Evolutionary conservation across 805 yeast genomes (phyloP).

Genomic region (Jamesozyma spencerorum): DNA sequence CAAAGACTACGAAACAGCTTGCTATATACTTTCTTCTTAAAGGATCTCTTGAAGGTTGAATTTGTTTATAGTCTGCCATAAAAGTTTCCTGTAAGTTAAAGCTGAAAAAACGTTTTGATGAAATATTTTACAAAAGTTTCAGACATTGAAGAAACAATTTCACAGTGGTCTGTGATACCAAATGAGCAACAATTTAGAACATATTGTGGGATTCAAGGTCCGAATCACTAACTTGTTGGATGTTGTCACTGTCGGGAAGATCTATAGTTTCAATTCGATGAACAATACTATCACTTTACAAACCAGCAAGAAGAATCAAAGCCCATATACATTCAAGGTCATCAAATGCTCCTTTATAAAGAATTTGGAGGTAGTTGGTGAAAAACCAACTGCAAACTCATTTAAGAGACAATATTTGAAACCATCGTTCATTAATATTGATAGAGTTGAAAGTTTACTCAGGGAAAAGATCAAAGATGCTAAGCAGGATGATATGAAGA

Average conservation of each 20-base stretch:
- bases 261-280: slow-evolving; percentile 52
- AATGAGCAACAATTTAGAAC: slow-evolving; percentile 26
- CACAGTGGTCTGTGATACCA: background rate
- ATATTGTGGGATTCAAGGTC: slow-evolving; percentile 37
- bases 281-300: slow-evolving; percentile 29
- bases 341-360: slow-evolving; percentile 52
- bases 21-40: no score
- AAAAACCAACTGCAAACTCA: slow-evolving; percentile 23
- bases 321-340: slow-evolving; percentile 35
- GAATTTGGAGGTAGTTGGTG: slow-evolving; percentile 39
- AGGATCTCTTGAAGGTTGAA: no score
- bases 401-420: slow-evolving; percentile 28
- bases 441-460: slow-evolving; percentile 21
- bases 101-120: no score
- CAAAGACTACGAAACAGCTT: no score
- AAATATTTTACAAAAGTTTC: no score
- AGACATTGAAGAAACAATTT: background rate
- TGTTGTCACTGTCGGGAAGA: slow-evolving; percentile 47
- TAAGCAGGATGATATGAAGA: slow-evolving; percentile 17
- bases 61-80: background rate
- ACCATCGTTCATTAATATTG: slow-evolving; percentile 29
- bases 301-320: slow-evolving; percentile 15
- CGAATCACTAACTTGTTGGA: slow-evolving; percentile 53
- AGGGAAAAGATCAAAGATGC: slow-evolving; percentile 20
- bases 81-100: background rate